Evolutionary conservation across 1,284 basidiomycete genomes (phyloP).

Genomic region (Pseudozyma sp.): DNA sequence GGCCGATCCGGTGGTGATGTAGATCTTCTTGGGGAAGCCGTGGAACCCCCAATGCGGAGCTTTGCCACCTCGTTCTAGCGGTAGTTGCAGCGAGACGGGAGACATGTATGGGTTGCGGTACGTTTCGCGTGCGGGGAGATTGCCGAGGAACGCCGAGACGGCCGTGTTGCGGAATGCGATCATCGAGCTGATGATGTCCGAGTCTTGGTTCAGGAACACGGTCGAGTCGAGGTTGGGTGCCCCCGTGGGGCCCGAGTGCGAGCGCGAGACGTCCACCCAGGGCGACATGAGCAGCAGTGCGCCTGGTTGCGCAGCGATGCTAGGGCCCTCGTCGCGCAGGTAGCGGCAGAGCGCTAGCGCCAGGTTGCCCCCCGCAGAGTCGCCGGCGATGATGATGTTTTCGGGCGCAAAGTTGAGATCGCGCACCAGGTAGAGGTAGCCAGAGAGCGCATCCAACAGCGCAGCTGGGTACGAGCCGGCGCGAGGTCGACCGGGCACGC

Average conservation of each 20-base stretch:
- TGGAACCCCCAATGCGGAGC: conserved; percentile 60
- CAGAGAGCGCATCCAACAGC: conserved; percentile 60
- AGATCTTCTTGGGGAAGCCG: conserved; percentile 55
- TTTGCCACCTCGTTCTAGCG: conserved; percentile 37
- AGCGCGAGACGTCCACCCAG: conserved; percentile 65
- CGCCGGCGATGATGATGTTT: conserved; percentile 77
- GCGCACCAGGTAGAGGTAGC: conserved; percentile 61
- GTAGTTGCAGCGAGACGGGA: conserved; percentile 61
- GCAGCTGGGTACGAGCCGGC: conserved; percentile 63
- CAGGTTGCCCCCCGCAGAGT: conserved; percentile 79
- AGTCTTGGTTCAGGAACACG: conserved; percentile 47
- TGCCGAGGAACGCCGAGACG: conserved; percentile 59
- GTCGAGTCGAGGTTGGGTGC: conserved; percentile 57
- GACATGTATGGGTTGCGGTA: conserved; percentile 65
- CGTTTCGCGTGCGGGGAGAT: conserved; percentile 59
- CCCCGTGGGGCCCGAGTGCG: conserved; percentile 58
- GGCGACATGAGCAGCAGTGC: conserved; percentile 61
- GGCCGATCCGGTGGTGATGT: conserved; percentile 58
- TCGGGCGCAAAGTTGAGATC: conserved; percentile 62
- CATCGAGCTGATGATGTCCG: conserved; percentile 60
- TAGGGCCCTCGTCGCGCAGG: conserved; percentile 61
- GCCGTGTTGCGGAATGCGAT: conserved; percentile 63
- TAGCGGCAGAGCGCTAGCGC: conserved; percentile 72
- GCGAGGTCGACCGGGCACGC: conserved; percentile 49
- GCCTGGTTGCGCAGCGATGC: conserved; percentile 41